Base-by-base conservation (phyloP, 176 grass and related monocot genomes). In the Oryza longistaminata region DNA sequence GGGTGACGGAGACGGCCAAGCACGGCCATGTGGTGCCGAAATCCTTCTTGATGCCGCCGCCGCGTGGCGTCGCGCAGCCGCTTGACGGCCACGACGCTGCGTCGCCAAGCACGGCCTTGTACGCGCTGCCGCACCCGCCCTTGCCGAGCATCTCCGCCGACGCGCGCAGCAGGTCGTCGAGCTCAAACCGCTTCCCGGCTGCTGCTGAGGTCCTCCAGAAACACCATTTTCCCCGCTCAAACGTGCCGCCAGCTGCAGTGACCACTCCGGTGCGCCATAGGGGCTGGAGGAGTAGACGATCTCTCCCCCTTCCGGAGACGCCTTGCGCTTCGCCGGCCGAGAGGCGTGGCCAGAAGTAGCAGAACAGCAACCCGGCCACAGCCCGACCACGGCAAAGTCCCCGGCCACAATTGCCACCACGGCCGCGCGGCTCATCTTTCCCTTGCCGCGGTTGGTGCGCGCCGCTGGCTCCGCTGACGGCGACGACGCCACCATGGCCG, bases 121-220 rank as follows among this genome's bases (percentile, higher is more conserved):
- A 99, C 42, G 93, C 90, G 1, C 93, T 99, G 25, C 97, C 97
- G 44, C 86, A 92, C 1, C 90, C 92, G 73, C 97, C 97, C 19
- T 99, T 99, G 0, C 97, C n/a, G 81, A 99, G 89, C 91, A 99
- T 99, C 89, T 99, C 97, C 14, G 97, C 97, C 2, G 97, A 99
- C 24, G 97, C 91, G 61, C 97, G 93, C 22, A 99, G 83, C 37
- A 99, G 90, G 27, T 99, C 97, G 49, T 99, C 97, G 6, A 99
- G 90, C 84, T 96, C 88, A 67, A 99, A 99, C 78, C 84, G 83
- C 88, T 83, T 84, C 24, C 81, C 74, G 13, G 44, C 26, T 13
- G 67, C 50, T 0, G 61, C 76, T 31, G 16, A 73, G 14, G 60
- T 84, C 80, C 64, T 92, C 92, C 26, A 99, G 15, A 21, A 99